Conservation (phyloP, 1,284 basidiomycete species). For the Heterobasidion irregulare region DNA sequence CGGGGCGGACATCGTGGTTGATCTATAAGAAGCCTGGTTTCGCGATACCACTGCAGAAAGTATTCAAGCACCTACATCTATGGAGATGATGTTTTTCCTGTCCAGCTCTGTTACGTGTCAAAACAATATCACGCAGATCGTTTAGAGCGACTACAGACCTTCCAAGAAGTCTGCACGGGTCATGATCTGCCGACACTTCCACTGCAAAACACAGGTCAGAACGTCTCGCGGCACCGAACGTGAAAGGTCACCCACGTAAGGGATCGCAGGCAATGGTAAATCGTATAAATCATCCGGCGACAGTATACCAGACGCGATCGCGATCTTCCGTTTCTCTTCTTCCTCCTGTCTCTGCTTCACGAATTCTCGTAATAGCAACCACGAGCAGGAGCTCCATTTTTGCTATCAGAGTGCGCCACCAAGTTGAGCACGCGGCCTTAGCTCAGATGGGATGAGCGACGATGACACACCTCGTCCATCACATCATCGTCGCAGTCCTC, state of each 20-base stretch:
- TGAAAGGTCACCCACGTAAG: slow-evolving; percentile 38
- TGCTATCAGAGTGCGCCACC: slow-evolving; percentile 26
- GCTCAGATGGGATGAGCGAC: not conserved
- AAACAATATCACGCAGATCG: not conserved
- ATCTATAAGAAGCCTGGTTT: slow-evolving; percentile 31
- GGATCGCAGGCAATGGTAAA: slow-evolving; percentile 49
- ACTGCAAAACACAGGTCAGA: slow-evolving; percentile 24
- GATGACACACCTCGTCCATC: slow-evolving; percentile 59
- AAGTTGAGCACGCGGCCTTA: not conserved
- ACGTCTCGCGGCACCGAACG: slow-evolving; percentile 7
- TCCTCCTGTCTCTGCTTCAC: slow-evolving; percentile 49
- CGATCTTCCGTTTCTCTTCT: slow-evolving; percentile 32
- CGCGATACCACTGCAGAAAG: not conserved
- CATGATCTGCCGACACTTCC: slow-evolving; percentile 70
- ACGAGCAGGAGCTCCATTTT: slow-evolving; percentile 79
- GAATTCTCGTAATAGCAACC: slow-evolving; percentile 66
- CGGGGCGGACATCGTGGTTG: slow-evolving; percentile 70
- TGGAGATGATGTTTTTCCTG: slow-evolving; percentile 61
- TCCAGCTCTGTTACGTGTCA: slow-evolving; percentile 40
- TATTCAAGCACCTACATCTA: slow-evolving; percentile 48
- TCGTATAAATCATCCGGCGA: slow-evolving; percentile 27
- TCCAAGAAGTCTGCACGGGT: slow-evolving; percentile 77
- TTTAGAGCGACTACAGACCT: slow-evolving; percentile 24
- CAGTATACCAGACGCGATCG: slow-evolving; percentile 28
- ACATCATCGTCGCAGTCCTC: slow-evolving; percentile 82